phyloP scores from a whole-genome alignment of 164 flowering plant genomes.

The Paratinospora sagittata region DNA sequence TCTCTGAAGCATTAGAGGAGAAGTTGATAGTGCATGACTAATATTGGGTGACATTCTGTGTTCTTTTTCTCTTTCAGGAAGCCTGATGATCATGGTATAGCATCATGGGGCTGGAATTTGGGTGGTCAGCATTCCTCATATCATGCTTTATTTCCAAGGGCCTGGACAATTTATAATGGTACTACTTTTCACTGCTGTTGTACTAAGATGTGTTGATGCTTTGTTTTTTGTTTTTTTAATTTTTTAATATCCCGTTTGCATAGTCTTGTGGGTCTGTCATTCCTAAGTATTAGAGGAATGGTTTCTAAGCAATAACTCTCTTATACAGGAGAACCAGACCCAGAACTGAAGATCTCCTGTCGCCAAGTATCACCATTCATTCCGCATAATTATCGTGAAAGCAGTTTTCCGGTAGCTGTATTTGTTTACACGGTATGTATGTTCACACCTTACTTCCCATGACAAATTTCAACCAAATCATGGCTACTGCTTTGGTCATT shows the following conservation, averaged over 20 bases:
- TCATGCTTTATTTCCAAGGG: constrained; percentile 96
- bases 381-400: constrained; percentile 88
- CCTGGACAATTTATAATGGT: constrained; percentile 99
- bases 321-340: constrained; percentile 92
- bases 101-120: constrained; percentile 99
- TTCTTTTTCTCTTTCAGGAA: constrained; percentile 41
- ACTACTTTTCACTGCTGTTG: constrained; percentile 1
- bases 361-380: constrained; percentile 98
- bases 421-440: constrained; percentile 95
- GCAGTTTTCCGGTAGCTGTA: constrained; percentile 93
- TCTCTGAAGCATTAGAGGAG: neutral
- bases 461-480: neutral
- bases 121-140: constrained; percentile 96
- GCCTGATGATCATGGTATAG: constrained; percentile 68
- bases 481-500: neutral
- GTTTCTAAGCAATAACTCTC: neutral
- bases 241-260: neutral
- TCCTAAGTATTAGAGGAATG: neutral
- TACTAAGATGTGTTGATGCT: neutral
- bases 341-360: constrained; percentile 89
- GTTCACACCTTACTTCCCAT: neutral
- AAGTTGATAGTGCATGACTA: neutral
- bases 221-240: neutral
- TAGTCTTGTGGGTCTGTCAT: neutral
- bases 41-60: neutral